Conservation (phyloP, 441 rosid genomes). For the Gossypium schwendimanii region DNA sequence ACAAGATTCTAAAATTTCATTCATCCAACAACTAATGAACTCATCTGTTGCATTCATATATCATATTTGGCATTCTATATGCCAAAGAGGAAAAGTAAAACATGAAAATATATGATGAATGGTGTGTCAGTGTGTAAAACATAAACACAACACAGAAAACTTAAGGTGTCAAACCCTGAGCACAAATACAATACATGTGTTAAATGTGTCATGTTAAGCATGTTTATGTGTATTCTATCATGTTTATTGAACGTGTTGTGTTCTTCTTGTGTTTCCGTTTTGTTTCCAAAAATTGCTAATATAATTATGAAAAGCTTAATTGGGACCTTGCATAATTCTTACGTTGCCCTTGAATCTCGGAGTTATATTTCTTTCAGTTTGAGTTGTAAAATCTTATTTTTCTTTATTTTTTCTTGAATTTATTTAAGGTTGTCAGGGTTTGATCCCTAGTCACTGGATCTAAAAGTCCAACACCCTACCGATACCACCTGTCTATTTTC, state of each 20-base stretch:
- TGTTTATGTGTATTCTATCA: neutral
- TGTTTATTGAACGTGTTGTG: neutral
- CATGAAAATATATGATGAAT: neutral
- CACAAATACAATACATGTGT: neutral
- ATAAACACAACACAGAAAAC: neutral
- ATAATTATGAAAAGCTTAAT: neutral
- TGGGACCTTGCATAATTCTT: neutral
- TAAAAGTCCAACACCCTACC: too few relatives aligned
- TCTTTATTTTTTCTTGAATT: neutral
- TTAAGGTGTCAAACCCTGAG: neutral
- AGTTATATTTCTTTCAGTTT: neutral
- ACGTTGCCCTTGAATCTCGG: neutral
- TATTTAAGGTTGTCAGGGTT: too few relatives aligned
- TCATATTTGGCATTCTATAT: neutral
- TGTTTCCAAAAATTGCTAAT: neutral
- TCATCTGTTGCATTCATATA: neutral
- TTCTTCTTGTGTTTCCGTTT: neutral
- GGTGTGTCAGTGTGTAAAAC: neutral
- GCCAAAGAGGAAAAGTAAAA: neutral
- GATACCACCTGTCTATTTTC: too few relatives aligned
- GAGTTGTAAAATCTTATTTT: neutral
- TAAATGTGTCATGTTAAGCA: neutral
- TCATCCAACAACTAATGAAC: neutral
- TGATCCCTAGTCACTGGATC: too few relatives aligned
- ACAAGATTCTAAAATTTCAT: neutral